Evolutionary conservation across 2,329 filamentous ascomycete genomes (phyloP).

Genomic region (Fusarium solani-melongenae): DNA sequence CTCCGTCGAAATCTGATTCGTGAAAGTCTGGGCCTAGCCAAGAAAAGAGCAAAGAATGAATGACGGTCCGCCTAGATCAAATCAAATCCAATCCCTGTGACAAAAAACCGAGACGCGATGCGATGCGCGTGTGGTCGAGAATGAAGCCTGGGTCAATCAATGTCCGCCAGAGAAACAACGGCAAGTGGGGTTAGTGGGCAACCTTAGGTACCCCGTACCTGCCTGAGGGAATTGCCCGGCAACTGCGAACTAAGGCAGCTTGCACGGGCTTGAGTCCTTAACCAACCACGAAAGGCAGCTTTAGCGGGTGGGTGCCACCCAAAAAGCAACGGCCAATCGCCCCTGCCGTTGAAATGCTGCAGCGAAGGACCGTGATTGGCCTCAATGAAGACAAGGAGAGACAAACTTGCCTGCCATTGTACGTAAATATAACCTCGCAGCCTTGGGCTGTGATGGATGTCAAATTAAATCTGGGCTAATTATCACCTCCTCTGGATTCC

Average conservation of each 20-base stretch:
- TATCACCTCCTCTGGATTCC: neutral
- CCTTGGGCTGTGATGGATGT: neutral
- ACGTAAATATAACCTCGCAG: neutral
- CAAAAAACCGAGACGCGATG: constrained; percentile 23
- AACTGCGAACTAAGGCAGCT: neutral
- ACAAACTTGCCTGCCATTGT: neutral
- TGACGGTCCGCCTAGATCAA: neutral
- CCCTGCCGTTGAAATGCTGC: constrained; percentile 14
- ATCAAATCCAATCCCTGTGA: neutral
- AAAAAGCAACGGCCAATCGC: constrained; percentile 7
- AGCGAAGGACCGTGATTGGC: neutral
- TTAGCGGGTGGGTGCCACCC: neutral
- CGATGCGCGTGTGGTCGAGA: constrained; percentile 23
- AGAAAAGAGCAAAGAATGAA: neutral
- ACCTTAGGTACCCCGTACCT: neutral
- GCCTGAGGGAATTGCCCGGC: constrained; percentile 2
- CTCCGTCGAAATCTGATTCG: constrained; percentile 2
- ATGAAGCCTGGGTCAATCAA: constrained; percentile 7
- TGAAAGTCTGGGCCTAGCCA: neutral
- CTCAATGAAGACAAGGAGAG: neutral
- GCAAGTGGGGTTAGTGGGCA: constrained; percentile 9
- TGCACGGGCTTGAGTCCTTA: neutral
- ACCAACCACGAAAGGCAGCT: neutral
- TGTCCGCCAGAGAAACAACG: constrained; percentile 22
- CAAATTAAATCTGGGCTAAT: neutral